phyloP scores from a whole-genome alignment of 441 rosid species.

The Populus trichocarpa region DNA sequence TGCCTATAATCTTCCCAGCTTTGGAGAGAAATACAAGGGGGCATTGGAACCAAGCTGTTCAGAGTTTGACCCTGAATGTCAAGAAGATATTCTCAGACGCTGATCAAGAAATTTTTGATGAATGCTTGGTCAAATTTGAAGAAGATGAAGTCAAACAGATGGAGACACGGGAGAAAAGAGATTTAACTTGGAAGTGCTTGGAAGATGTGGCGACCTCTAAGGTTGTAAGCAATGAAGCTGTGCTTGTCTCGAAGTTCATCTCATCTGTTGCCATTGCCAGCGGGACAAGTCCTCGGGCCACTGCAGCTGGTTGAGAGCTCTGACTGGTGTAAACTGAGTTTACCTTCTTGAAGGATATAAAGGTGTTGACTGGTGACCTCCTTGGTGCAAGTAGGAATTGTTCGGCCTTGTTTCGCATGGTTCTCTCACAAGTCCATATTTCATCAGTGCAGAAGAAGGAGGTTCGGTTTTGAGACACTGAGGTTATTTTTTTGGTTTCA shows the following conservation, averaged over 20 bases:
- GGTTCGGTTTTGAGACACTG: slow-evolving; percentile 18
- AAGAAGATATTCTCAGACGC: slow-evolving; percentile 69
- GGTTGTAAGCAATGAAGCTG: slow-evolving; percentile 54
- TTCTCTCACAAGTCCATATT: background rate
- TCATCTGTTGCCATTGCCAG: slow-evolving; percentile 47
- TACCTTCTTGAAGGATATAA: background rate
- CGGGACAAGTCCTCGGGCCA: slow-evolving; percentile 36
- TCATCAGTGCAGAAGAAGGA: slow-evolving; percentile 11
- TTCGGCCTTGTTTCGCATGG: slow-evolving; percentile 12
- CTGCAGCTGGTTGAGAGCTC: slow-evolving; percentile 42
- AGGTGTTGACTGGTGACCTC: background rate
- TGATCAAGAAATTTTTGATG: slow-evolving; percentile 65
- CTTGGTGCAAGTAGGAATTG: slow-evolving; percentile 14
- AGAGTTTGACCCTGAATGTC: slow-evolving; percentile 77
- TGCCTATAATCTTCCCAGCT: slow-evolving; percentile 80
- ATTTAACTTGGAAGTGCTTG: slow-evolving; percentile 64
- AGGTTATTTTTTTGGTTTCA: slow-evolving; percentile 17
- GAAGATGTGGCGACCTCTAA: slow-evolving; percentile 73
- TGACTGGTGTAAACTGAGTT: slow-evolving; percentile 12
- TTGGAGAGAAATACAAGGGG: slow-evolving; percentile 64
- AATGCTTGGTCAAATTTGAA: slow-evolving; percentile 57
- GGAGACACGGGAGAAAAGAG: slow-evolving; percentile 51
- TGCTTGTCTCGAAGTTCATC: slow-evolving; percentile 52
- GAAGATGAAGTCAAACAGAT: slow-evolving; percentile 59
- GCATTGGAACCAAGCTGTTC: slow-evolving; percentile 95